Evolutionary conservation across 805 yeast genomes (phyloP).

Genomic region (Lachancea lanzarotensis): DNA sequence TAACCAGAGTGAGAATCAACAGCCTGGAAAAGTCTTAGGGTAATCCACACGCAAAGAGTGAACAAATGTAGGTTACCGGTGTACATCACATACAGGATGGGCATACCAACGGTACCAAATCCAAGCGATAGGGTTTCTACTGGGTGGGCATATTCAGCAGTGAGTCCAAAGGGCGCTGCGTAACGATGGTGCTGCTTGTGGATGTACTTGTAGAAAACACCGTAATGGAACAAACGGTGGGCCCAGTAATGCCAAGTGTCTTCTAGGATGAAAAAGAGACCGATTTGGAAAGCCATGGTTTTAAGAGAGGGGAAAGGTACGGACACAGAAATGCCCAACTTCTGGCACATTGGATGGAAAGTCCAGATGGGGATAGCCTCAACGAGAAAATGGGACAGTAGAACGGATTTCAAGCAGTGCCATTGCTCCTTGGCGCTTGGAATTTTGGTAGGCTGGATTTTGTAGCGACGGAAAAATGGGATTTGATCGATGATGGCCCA

Average conservation of each 20-base stretch:
- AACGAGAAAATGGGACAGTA: slow-evolving; percentile 80
- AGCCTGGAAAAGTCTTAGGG: slow-evolving; percentile 87
- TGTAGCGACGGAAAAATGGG: slow-evolving; percentile 78
- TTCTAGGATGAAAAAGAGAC: slow-evolving; percentile 75
- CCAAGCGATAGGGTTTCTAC: slow-evolving; percentile 87
- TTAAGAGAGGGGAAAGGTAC: slow-evolving; percentile 78
- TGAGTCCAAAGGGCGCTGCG: slow-evolving; percentile 95
- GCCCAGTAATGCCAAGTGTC: slow-evolving; percentile 97
- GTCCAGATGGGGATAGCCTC: slow-evolving; percentile 97
- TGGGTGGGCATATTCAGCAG: slow-evolving; percentile 98
- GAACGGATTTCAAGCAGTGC: slow-evolving; percentile 83
- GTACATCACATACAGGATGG: slow-evolving; percentile 73
- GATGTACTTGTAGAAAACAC: slow-evolving; percentile 81
- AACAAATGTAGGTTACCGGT: slow-evolving; percentile 75
- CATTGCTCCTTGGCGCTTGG: slow-evolving; percentile 82
- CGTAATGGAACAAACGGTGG: slow-evolving; percentile 85
- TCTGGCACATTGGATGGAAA: slow-evolving; percentile 86
- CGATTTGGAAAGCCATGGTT: slow-evolving; percentile 59
- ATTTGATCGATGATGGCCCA: slow-evolving; percentile 85
- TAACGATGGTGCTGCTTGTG: slow-evolving; percentile 98
- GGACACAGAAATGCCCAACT: slow-evolving; percentile 64
- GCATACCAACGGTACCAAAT: slow-evolving; percentile 94
- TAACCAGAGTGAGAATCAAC: slow-evolving; percentile 97
- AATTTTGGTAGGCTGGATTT: slow-evolving; percentile 80
- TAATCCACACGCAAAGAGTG: slow-evolving; percentile 86